phyloP scores from a whole-genome alignment of 306 rosid species.

The Prunus dulcis region DNA sequence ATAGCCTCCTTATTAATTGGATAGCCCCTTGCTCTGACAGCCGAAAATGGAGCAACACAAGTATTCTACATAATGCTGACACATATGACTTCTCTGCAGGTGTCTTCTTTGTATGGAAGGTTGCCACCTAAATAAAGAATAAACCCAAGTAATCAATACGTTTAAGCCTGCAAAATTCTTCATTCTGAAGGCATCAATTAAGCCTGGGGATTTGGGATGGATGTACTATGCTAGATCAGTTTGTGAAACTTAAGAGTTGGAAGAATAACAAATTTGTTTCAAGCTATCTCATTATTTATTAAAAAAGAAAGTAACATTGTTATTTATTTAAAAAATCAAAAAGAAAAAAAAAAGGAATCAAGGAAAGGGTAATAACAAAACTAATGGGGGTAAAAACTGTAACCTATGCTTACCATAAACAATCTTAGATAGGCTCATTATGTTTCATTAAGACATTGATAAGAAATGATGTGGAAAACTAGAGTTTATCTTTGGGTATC shows the following conservation, averaged over 20 bases:
- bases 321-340: not conserved
- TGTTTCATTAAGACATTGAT: not conserved
- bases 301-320: too few relatives aligned
- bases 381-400: not conserved
- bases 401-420: not conserved
- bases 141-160: conserved; percentile 14
- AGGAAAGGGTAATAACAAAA: not conserved
- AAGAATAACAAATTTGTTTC: not conserved
- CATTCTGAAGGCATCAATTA: not conserved
- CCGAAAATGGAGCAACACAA: conserved; percentile 71
- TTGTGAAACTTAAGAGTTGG: not conserved
- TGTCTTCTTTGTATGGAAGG: conserved; percentile 69
- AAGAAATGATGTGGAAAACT: not conserved
- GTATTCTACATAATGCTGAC: conserved; percentile 60
- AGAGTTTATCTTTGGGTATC: not conserved
- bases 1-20: conserved; percentile 63
- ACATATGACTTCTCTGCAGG: conserved; percentile 80
- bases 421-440: not conserved
- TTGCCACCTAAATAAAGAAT: conserved; percentile 52
- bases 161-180: conserved; percentile 6
- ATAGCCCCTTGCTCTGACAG: conserved; percentile 68
- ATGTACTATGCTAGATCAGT: not conserved
- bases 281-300: not conserved
- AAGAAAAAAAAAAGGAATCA: not conserved
- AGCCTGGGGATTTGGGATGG: not conserved